Evolutionary conservation across 139 green algal species (phyloP).

Genomic region (Chlamydomonas asymmetrica): DNA sequence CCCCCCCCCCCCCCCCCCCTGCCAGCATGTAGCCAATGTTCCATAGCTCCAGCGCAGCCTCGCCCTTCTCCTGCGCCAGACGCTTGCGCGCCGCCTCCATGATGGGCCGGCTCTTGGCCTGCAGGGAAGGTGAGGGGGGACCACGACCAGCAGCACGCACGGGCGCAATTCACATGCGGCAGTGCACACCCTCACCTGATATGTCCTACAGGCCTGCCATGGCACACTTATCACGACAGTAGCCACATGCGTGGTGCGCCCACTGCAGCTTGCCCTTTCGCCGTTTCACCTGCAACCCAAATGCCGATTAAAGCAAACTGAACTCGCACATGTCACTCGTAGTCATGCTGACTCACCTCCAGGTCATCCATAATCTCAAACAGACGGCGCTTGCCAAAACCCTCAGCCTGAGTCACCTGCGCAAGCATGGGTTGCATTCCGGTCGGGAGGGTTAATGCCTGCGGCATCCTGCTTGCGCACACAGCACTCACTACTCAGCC

Average conservation of each 20-base stretch:
- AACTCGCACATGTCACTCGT: slow-evolving; percentile 73
- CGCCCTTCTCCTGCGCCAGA: slow-evolving; percentile 65
- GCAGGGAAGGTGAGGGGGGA: too few relatives aligned
- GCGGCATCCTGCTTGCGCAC: too few relatives aligned
- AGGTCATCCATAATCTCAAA: slow-evolving; percentile 82
- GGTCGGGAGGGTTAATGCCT: too few relatives aligned
- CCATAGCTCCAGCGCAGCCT: slow-evolving; percentile 61
- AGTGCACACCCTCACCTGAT: neutral
- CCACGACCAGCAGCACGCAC: neutral
- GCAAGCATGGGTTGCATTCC: neutral
- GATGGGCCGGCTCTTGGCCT: slow-evolving; percentile 64
- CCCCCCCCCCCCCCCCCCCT: slow-evolving; percentile 25
- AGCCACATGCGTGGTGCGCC: neutral
- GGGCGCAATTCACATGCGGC: neutral
- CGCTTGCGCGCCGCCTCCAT: slow-evolving; percentile 53
- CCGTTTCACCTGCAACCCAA: too few relatives aligned
- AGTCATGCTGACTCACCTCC: slow-evolving; percentile 49
- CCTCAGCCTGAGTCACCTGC: slow-evolving; percentile 74
- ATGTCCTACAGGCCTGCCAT: neutral
- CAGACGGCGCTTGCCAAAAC: slow-evolving; percentile 75
- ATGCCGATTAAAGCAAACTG: slow-evolving; percentile 65
- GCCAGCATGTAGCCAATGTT: slow-evolving; percentile 72
- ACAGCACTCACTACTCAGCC: too few relatives aligned
- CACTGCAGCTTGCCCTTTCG: too few relatives aligned
- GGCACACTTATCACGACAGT: neutral